Conservation (phyloP, 768 basidiomycete species). For the Amanita pseudoporphyria region DNA sequence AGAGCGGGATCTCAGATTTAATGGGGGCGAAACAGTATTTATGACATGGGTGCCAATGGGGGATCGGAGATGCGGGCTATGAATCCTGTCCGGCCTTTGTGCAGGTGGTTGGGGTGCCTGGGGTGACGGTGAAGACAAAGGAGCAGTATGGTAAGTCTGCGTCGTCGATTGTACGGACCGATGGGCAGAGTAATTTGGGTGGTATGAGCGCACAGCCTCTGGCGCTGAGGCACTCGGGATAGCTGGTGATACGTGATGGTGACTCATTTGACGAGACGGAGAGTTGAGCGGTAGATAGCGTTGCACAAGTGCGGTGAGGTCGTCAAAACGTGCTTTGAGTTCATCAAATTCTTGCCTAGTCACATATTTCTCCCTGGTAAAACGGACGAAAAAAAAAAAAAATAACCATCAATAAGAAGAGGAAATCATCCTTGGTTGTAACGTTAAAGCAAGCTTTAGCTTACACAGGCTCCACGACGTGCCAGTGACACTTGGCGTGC, state of each 20-base stretch:
- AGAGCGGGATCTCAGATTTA: constrained; percentile 6
- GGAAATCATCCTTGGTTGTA: constrained; percentile 13
- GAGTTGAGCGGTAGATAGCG: constrained; percentile 28
- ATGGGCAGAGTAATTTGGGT: constrained; percentile 20
- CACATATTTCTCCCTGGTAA: constrained; percentile 67
- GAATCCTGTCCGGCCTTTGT: background rate
- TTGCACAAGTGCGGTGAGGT: constrained; percentile 47
- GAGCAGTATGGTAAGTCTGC: constrained; percentile 17
- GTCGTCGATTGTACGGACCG: constrained; percentile 22
- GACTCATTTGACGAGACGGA: constrained; percentile 23
- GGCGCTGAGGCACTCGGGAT: constrained; percentile 19
- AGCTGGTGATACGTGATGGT: constrained; percentile 12
- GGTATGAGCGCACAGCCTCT: constrained; percentile 23
- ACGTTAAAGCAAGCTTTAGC: constrained; percentile 21
- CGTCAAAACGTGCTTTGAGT: constrained; percentile 54
- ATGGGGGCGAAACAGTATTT: background rate
- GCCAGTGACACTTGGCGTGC: constrained; percentile 75
- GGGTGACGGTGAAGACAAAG: constrained; percentile 7
- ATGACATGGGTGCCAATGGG: background rate
- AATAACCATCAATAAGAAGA: constrained; percentile 5
- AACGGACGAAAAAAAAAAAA: constrained; percentile 9
- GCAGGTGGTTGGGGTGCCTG: constrained; percentile 16
- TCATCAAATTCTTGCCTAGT: constrained; percentile 70
- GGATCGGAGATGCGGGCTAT: constrained; percentile 7
- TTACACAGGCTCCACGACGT: constrained; percentile 73